Conservation (phyloP, 1,139 yeast species). For the Hyphopichia burtonii region DNA sequence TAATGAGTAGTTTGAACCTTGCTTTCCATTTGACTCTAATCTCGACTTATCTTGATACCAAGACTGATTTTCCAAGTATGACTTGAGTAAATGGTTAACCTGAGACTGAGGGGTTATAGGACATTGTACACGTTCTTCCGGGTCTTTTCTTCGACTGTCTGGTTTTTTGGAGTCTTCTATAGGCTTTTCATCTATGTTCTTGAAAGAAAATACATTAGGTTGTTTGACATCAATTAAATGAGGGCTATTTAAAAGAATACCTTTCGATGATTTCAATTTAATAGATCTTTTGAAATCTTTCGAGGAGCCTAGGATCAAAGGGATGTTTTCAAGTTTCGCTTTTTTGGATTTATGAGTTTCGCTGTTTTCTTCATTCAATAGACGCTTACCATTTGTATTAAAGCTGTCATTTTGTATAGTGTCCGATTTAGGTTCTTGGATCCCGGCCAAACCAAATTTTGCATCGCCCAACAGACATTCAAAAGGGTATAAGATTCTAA, state of each 20-base stretch:
- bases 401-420: too few relatives aligned
- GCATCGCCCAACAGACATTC: slow-evolving; percentile 22
- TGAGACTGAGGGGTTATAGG: slow-evolving; percentile 29
- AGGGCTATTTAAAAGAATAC: slow-evolving; percentile 45
- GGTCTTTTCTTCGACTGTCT: slow-evolving; percentile 12
- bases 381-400: slow-evolving; percentile 11
- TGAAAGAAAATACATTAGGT: slow-evolving; percentile 19
- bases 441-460: slow-evolving; percentile 10
- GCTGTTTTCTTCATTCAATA: neutral
- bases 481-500: slow-evolving; percentile 33
- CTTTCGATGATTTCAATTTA: slow-evolving; percentile 45
- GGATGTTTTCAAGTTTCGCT: slow-evolving; percentile 7
- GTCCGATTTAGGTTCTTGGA: neutral
- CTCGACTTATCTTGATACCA: slow-evolving; percentile 28
- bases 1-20: slow-evolving; percentile 47
- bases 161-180: slow-evolving; percentile 6
- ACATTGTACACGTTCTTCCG: slow-evolving; percentile 15
- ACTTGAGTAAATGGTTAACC: slow-evolving; percentile 22
- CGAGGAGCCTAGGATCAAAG: slow-evolving; percentile 49
- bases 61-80: slow-evolving; percentile 16
- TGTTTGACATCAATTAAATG: slow-evolving; percentile 36
- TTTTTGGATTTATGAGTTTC: neutral
- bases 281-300: slow-evolving; percentile 44
- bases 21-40: slow-evolving; percentile 24
- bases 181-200: neutral